Percentiles rank a stretch among this genome's conserved stretches.
These are phyloP conservation scores for Penicillium griseofulvum DNA, from an alignment of 2,329 filamentous ascomycete species.

Conservation along the genomic window DNA sequence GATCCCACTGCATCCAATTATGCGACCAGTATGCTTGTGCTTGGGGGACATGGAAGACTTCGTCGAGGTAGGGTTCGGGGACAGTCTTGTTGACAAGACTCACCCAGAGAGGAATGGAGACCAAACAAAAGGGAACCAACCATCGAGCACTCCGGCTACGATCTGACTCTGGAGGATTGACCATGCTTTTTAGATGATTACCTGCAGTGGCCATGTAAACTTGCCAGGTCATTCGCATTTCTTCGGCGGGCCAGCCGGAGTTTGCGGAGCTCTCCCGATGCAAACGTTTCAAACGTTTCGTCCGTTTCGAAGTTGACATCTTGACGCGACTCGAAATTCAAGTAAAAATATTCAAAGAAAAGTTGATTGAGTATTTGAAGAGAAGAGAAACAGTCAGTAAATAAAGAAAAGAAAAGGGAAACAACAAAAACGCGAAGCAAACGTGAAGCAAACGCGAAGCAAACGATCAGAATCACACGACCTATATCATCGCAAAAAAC, in stretches of 20 bases:
- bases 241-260: not conserved
- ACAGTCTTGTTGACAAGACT: constrained; percentile 49
- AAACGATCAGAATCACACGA: not conserved
- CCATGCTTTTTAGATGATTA: constrained; percentile 28
- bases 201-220: not conserved
- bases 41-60: constrained; percentile 72
- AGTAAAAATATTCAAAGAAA: not conserved
- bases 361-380: not conserved
- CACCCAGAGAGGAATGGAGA: constrained; percentile 43
- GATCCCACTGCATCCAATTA: constrained; percentile 78
- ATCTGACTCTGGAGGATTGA: constrained; percentile 29
- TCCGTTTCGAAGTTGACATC: not conserved
- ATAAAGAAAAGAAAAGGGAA: not conserved
- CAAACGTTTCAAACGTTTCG: constrained; percentile 35
- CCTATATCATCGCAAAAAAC: not conserved
- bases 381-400: not conserved
- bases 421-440: not conserved
- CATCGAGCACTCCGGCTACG: constrained; percentile 38
- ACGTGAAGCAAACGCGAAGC: not conserved
- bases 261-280: constrained; percentile 9
- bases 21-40: constrained; percentile 81
- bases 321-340: not conserved
- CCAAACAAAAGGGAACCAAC: constrained; percentile 34
- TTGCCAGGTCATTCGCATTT: not conserved
- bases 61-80: constrained; percentile 58